Evolutionary conservation across 179 eudicot genomes (phyloP).

Genomic region (Amaranthus tricolor): DNA sequence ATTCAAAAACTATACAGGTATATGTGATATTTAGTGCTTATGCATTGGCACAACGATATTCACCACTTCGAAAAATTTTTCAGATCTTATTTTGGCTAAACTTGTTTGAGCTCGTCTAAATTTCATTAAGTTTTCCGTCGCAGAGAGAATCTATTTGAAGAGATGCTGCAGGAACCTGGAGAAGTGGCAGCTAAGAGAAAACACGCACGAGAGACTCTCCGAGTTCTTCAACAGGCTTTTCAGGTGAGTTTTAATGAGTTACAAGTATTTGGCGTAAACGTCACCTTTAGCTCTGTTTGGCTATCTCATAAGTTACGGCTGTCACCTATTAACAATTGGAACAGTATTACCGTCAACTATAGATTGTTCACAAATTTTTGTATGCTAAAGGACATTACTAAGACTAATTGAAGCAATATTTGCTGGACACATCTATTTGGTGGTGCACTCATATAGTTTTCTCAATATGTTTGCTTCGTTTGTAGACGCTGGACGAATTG

Average conservation of each 20-base stretch:
- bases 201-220: constrained; percentile 73
- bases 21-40: neutral
- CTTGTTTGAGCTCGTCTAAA: constrained; percentile 1
- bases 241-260: constrained; percentile 41
- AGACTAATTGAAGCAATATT: neutral
- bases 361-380: neutral
- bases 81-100: neutral
- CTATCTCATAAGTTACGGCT: neutral
- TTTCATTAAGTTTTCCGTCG: constrained; percentile 11
- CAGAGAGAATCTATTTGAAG: constrained; percentile 87
- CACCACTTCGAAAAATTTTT: constrained; percentile 3
- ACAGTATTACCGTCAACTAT: neutral
- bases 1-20: constrained; percentile 92
- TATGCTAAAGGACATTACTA: neutral
- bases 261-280: neutral
- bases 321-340: neutral
- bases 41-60: constrained; percentile 1
- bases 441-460: neutral
- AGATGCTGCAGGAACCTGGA: constrained; percentile 93
- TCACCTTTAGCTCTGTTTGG: neutral
- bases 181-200: constrained; percentile 78
- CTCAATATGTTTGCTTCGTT: constrained; percentile 4
- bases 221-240: constrained; percentile 87
- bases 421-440: too few relatives aligned
- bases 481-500: constrained; percentile 84